phyloP scores from a whole-genome alignment of 108 stramenopile species.

The Nitzschia inconspicua region DNA sequence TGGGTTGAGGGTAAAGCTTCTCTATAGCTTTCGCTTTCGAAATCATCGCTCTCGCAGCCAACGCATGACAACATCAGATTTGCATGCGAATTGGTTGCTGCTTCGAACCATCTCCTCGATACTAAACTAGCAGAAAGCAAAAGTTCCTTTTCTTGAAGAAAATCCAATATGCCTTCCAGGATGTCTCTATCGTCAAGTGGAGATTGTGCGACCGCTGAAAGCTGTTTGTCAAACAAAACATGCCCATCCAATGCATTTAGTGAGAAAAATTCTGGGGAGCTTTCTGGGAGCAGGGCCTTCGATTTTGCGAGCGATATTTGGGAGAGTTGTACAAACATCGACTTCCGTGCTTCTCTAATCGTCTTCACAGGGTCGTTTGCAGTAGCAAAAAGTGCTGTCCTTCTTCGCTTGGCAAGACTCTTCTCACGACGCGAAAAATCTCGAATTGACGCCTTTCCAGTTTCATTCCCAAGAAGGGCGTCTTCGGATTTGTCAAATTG shows the following conservation, averaged over 20 bases:
- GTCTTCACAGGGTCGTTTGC: conserved; percentile 23
- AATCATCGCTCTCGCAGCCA: conserved; percentile 49
- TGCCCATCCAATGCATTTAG: no score
- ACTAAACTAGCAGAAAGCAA: conserved; percentile 55
- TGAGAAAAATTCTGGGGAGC: conserved; percentile 11
- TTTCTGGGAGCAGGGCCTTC: not conserved
- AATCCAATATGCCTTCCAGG: conserved; percentile 47
- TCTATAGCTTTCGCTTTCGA: conserved; percentile 32
- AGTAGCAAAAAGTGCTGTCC: conserved; percentile 35
- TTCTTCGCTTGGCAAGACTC: conserved; percentile 33
- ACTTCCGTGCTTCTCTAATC: conserved; percentile 20
- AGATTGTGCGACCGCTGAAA: not conserved
- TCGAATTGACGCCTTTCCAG: no score
- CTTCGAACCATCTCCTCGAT: conserved; percentile 73
- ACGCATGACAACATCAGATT: conserved; percentile 69
- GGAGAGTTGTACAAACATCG: conserved; percentile 12
- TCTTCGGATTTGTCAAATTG: no score
- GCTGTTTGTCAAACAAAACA: no score
- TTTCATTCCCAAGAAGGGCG: no score
- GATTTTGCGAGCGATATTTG: not conserved
- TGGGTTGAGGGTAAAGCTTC: conserved; percentile 1
- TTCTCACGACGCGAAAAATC: conserved; percentile 24
- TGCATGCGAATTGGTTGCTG: conserved; percentile 63
- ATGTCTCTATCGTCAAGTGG: conserved; percentile 13
- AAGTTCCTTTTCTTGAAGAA: conserved; percentile 62